phyloP scores from a whole-genome alignment of 768 basidiomycete genomes.

The Nidularia sp. region DNA sequence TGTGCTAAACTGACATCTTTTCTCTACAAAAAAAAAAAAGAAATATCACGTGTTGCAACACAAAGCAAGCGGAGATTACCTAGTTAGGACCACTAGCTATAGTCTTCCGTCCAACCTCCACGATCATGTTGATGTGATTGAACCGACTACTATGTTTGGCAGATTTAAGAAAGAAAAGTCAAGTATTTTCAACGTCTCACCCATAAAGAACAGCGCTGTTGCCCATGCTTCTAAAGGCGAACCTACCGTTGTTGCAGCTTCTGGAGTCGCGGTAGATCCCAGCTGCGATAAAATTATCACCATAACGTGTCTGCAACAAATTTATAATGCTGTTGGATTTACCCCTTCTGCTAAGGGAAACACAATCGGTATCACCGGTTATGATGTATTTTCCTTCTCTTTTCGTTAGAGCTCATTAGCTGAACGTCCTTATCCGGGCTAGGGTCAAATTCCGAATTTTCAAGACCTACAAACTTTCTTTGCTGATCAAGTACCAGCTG shows the following conservation, averaged over 20 bases:
- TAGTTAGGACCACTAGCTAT: slow-evolving; percentile 56
- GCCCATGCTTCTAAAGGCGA: slow-evolving; percentile 1
- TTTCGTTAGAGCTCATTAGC: neutral
- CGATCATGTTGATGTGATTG: slow-evolving; percentile 52
- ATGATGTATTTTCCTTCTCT: slow-evolving; percentile 10
- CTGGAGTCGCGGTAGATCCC: slow-evolving; percentile 31
- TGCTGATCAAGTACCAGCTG: slow-evolving; percentile 30
- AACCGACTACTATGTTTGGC: slow-evolving; percentile 60
- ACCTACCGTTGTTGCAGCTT: slow-evolving; percentile 2
- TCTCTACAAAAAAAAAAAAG: slow-evolving; percentile 4
- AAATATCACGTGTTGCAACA: slow-evolving; percentile 49
- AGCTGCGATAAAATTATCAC: slow-evolving; percentile 40
- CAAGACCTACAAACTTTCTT: slow-evolving; percentile 40
- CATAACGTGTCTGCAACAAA: slow-evolving; percentile 36
- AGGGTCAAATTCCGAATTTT: slow-evolving; percentile 33
- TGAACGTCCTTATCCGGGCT: neutral
- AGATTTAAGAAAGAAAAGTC: slow-evolving; percentile 33
- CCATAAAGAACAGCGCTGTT: slow-evolving; percentile 11
- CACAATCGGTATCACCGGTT: slow-evolving; percentile 40
- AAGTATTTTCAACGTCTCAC: slow-evolving; percentile 19
- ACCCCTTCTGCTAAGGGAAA: slow-evolving; percentile 35
- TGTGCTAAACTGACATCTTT: neutral
- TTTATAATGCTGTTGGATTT: slow-evolving; percentile 44
- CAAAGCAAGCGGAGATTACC: slow-evolving; percentile 28
- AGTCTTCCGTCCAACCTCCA: slow-evolving; percentile 50